Conservation (phyloP, 768 basidiomycete species). For the Wakefieldia striispora region DNA sequence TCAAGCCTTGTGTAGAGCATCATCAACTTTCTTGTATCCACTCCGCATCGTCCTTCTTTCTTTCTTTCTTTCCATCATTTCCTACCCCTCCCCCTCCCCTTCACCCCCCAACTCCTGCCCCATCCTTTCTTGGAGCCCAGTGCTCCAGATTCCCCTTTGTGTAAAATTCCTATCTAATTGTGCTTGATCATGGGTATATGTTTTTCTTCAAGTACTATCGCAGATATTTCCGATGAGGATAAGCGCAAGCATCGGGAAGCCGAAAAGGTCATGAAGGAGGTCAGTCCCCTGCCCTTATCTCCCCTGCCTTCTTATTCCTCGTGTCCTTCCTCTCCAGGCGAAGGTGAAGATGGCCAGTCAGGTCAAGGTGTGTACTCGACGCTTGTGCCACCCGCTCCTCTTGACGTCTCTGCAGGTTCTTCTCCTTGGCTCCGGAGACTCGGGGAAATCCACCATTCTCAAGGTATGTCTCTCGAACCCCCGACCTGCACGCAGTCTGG, state of each 20-base stretch:
- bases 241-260: conserved; percentile 62
- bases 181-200: conserved; percentile 67
- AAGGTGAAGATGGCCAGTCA: conserved; percentile 68
- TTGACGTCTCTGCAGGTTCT: conserved; percentile 55
- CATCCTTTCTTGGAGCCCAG: conserved; percentile 10
- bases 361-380: conserved; percentile 60
- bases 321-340: conserved; percentile 44
- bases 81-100: no score
- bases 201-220: conserved; percentile 55
- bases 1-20: conserved; percentile 14
- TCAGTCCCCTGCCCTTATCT: conserved; percentile 31
- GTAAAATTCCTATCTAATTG: conserved; percentile 4
- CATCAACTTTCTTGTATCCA: background rate
- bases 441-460: conserved; percentile 89
- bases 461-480: conserved; percentile 51
- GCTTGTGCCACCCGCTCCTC: background rate
- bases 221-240: conserved; percentile 69
- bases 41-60: background rate
- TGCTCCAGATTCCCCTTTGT: conserved; percentile 9
- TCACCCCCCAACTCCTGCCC: background rate
- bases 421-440: conserved; percentile 89
- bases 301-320: background rate
- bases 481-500: background rate
- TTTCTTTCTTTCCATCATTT: background rate
- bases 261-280: conserved; percentile 78